Evolutionary conservation across 306 rosid genomes (phyloP).

Genomic region (Gynostemma pentaphyllum): DNA sequence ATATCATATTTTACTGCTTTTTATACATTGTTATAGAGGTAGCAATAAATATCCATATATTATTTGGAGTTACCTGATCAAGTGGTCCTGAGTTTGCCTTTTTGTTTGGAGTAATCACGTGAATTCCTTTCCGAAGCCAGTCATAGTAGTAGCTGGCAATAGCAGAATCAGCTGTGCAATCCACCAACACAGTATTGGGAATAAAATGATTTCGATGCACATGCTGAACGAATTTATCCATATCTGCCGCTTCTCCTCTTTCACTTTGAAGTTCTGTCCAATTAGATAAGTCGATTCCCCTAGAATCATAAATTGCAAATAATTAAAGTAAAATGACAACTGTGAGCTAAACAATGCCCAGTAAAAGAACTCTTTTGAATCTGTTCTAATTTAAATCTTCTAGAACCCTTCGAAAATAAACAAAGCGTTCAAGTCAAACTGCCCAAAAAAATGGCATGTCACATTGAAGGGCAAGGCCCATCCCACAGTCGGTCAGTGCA

Average conservation of each 20-base stretch:
- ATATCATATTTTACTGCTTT: background rate
- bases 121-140: conserved; percentile 91
- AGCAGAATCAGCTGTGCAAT: conserved; percentile 86
- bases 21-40: background rate
- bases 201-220: conserved; percentile 93
- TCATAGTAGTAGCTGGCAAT: conserved; percentile 75
- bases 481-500: too few species aligned
- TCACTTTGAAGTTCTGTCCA: conserved; percentile 69
- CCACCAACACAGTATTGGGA: conserved; percentile 85
- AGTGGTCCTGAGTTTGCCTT: conserved; percentile 97
- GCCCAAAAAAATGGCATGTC: too few species aligned
- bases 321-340: conserved; percentile 2
- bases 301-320: conserved; percentile 19
- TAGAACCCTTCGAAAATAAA: too few species aligned
- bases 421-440: background rate
- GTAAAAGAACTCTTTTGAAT: too few species aligned
- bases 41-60: background rate
- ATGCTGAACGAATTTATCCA: conserved; percentile 64
- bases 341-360: background rate
- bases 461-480: too few species aligned
- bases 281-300: conserved; percentile 70
- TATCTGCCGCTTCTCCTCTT: conserved; percentile 55
- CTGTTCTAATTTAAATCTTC: too few species aligned
- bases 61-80: conserved; percentile 71
- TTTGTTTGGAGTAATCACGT: conserved; percentile 90